Percentiles rank a stretch among this genome's conserved stretches.
Evolutionary conservation across 495 filamentous ascomycete genomes (phyloP).

Genomic region (Ramalina peruviana): DNA sequence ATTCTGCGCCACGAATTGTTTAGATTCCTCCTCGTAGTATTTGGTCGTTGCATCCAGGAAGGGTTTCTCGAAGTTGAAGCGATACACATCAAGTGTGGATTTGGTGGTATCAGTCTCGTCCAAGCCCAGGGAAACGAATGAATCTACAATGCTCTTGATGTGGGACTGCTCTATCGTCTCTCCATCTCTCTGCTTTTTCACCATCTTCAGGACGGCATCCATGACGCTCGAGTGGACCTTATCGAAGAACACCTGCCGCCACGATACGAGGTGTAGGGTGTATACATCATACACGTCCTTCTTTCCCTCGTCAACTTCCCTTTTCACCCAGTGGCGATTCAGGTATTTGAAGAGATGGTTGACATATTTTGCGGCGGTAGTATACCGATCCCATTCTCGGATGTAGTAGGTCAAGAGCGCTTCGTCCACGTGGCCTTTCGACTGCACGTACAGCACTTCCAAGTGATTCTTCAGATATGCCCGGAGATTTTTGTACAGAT

Average conservation of each 20-base stretch:
- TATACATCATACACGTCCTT: conserved; percentile 98
- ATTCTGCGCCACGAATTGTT: conserved; percentile 89
- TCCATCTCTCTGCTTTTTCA: conserved; percentile 94
- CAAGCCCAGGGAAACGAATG: conserved; percentile 87
- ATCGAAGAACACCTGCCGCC: conserved; percentile 81
- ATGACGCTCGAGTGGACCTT: conserved; percentile 79
- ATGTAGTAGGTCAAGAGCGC: conserved; percentile 92
- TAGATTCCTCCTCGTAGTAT: conserved; percentile 88
- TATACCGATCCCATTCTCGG: conserved; percentile 90
- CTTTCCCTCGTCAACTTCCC: conserved; percentile 98
- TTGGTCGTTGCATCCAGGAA: conserved; percentile 72
- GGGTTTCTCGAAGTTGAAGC: conserved; percentile 78
- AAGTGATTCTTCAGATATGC: conserved; percentile 72
- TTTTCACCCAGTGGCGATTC: conserved; percentile 97
- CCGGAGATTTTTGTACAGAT: conserved; percentile 84
- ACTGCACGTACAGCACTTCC: conserved; percentile 45
- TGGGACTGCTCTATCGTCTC: conserved; percentile 96
- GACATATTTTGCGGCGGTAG: conserved; percentile 86
- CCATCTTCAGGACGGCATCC: conserved; percentile 84
- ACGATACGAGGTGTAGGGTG: conserved; percentile 87
- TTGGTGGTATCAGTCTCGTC: conserved; percentile 89
- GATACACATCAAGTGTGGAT: conserved; percentile 89
- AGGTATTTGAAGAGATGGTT: conserved; percentile 96
- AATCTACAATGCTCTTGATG: conserved; percentile 94
- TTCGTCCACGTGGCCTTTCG: conserved; percentile 71